Evolutionary conservation across 805 yeast genomes (phyloP), one percentile per base, ranked within the genome.

Genomic region (Jamesozyma gamospora): DNA sequence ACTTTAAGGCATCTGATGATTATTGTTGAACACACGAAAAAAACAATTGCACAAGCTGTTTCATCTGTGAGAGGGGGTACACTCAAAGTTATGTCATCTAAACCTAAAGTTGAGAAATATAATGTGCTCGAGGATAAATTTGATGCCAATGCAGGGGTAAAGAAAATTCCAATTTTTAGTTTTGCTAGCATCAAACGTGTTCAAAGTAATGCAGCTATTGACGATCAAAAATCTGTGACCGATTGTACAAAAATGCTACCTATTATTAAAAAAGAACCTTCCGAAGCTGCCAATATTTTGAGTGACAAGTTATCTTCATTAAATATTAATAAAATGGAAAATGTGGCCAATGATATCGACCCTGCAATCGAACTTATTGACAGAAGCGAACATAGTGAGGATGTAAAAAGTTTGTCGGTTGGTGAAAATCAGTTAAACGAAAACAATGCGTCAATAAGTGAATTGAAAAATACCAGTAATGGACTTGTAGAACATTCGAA

Each of bases 1-100:
- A 52, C 60, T 6, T 48, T 53, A 2, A 48, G 39, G 34, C 62
- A 57, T 35, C 35, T 60, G 25, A 46, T 49, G 41, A 43, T 52
- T 11, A 56, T 60, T 37, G 47, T 60, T 10, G 53, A 56, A 27
- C 59, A 55, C 28, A 58, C 64, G 1, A 57, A 56, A 34, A 43
- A 44, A 28, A 48, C 59, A 1, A 58, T 59, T 15, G 54, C 55
- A 1, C 35, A 31, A 8, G 39, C 38, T 4, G 32, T 43, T 15
- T 21, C 34, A 3, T 29, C 32, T 13, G 36, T 36, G 10, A 37
- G 36, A 32, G 27, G 29, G 3, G 28, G 14, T 13, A 17, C 16
- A 16, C 9, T 33, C n/a, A 15, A 21, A 16, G 40, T 19, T 4
- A 25, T 36, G 1, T 13, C 32, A 12, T 3, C 36, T 3, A 31